A percentile compares a stretch with the other conserved stretches of the same genome.
phyloP scores from a whole-genome alignment of 805 yeast species.

The Candida fluviatilis region DNA sequence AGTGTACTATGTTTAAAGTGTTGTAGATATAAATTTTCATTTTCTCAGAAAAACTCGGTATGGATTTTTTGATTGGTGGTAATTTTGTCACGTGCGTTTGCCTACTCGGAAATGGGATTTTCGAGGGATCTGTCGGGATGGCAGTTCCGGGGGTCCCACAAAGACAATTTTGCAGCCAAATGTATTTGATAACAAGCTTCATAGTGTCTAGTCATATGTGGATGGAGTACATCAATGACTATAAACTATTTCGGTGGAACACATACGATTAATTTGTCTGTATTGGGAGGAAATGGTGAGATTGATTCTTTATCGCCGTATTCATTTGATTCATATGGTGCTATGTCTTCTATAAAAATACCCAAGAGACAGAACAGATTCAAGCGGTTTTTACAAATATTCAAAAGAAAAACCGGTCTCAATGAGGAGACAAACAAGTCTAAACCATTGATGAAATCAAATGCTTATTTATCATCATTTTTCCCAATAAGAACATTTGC shows the following conservation, averaged over 20 bases:
- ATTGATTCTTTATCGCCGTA: background rate
- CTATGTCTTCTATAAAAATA: background rate
- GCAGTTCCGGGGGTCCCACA: background rate
- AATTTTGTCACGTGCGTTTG: background rate
- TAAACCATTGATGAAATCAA: background rate
- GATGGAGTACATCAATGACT: background rate
- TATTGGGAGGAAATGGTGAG: conserved; percentile 8
- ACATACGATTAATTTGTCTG: conserved; percentile 8
- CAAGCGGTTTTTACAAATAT: background rate
- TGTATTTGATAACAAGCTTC: too few species aligned
- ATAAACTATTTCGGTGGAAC: background rate
- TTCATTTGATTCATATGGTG: background rate
- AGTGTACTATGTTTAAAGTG: too few species aligned
- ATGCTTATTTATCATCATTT: conserved; percentile 1
- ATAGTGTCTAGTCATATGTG: too few species aligned
- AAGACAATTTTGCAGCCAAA: conserved; percentile 1
- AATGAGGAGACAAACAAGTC: too few species aligned
- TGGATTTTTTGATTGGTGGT: conserved; percentile 1
- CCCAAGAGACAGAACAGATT: background rate
- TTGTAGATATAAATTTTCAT: background rate
- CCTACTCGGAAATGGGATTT: background rate
- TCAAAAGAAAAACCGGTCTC: background rate
- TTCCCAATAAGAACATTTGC: conserved; percentile 1
- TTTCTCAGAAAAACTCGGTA: background rate
- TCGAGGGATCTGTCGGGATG: background rate